A percentile compares a stretch with the other conserved stretches of the same genome.
phyloP scores from a whole-genome alignment of 2,329 filamentous ascomycete genomes.

The Dryadomyces sulphureus region DNA sequence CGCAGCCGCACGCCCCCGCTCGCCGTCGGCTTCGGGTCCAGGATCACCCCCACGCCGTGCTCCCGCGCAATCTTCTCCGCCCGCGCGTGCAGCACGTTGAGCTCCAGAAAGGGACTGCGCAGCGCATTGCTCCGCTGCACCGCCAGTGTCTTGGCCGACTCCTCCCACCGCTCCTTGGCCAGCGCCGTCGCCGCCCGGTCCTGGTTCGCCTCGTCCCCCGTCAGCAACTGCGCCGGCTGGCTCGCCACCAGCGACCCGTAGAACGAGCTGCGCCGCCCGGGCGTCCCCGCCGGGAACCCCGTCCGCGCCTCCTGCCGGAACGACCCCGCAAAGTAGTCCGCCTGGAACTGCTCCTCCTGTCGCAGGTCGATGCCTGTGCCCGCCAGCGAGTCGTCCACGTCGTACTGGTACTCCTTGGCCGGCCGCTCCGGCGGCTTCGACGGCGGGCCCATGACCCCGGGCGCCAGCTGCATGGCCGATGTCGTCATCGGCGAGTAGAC shows the following conservation, averaged over 20 bases:
- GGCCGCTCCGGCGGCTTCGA: conserved; percentile 47
- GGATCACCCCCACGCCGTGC: conserved; percentile 38
- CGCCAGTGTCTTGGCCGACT: conserved; percentile 46
- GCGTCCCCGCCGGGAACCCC: conserved; percentile 39
- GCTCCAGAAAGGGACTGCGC: conserved; percentile 56
- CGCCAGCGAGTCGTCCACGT: conserved; percentile 69
- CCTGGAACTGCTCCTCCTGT: conserved; percentile 72
- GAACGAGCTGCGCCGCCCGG: conserved; percentile 41
- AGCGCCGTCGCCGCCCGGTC: conserved; percentile 52
- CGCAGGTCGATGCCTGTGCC: conserved; percentile 77
- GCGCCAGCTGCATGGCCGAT: conserved; percentile 5
- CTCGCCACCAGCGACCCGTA: conserved; percentile 53
- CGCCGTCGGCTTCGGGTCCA: conserved; percentile 35
- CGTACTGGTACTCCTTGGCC: conserved; percentile 49
- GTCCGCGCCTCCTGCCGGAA: conserved; percentile 30
- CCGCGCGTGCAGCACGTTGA: conserved; percentile 44
- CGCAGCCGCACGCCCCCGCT: conserved; percentile 30
- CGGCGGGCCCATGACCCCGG: conserved; percentile 38
- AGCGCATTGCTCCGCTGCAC: conserved; percentile 53
- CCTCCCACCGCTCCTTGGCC: conserved; percentile 50
- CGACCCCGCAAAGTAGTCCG: conserved; percentile 44
- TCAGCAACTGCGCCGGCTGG: conserved; percentile 41
- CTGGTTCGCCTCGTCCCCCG: conserved; percentile 31
- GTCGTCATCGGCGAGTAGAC: conserved; percentile 4
- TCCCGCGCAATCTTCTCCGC: conserved; percentile 44